phyloP scores from a whole-genome alignment of 257 asterid species.

The Eustoma russellianum region DNA sequence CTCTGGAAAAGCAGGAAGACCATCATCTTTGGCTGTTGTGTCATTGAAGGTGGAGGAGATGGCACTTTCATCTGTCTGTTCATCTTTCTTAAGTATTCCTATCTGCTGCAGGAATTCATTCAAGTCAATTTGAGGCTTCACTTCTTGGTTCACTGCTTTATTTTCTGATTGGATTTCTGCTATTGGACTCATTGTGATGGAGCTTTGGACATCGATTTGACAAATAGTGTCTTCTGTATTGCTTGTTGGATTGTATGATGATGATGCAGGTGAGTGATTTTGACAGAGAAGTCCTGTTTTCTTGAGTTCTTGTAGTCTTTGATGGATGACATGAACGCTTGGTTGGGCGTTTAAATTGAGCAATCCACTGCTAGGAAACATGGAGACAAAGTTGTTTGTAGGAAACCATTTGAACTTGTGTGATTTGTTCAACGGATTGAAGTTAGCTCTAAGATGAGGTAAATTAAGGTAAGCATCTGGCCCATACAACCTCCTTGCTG shows the following conservation, averaged over 20 bases:
- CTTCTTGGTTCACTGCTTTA: conserved; percentile 23
- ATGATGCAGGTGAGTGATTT: conserved; percentile 41
- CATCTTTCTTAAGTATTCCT: conserved; percentile 60
- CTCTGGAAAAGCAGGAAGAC: conserved; percentile 25
- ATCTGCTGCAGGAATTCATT: conserved; percentile 84
- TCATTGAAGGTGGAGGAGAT: conserved; percentile 10
- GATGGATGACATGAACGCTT: conserved; percentile 81
- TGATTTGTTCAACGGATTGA: conserved; percentile 78
- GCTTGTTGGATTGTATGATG: conserved; percentile 30
- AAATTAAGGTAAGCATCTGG: conserved; percentile 89
- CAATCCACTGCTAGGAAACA: conserved; percentile 54
- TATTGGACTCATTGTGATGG: conserved; percentile 25
- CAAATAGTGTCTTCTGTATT: conserved; percentile 13
- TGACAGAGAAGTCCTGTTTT: conserved; percentile 42
- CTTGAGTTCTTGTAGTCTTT: conserved; percentile 82
- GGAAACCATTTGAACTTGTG: conserved; percentile 93
- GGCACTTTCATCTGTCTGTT: conserved; percentile 19
- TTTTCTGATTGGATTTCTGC: conserved; percentile 20
- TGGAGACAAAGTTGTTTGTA: conserved; percentile 31
- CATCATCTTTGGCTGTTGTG: conserved; percentile 27
- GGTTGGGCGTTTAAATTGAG: conserved; percentile 83
- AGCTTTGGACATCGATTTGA: conserved; percentile 14
- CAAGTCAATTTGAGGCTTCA: conserved; percentile 89
- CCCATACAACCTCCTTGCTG: conserved; percentile 85
- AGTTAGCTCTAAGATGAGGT: conserved; percentile 68